A percentile compares a stretch with the other conserved stretches of the same genome.
phyloP scores from a whole-genome alignment of 2,329 filamentous ascomycete species.

The Fusarium vanettenii region DNA sequence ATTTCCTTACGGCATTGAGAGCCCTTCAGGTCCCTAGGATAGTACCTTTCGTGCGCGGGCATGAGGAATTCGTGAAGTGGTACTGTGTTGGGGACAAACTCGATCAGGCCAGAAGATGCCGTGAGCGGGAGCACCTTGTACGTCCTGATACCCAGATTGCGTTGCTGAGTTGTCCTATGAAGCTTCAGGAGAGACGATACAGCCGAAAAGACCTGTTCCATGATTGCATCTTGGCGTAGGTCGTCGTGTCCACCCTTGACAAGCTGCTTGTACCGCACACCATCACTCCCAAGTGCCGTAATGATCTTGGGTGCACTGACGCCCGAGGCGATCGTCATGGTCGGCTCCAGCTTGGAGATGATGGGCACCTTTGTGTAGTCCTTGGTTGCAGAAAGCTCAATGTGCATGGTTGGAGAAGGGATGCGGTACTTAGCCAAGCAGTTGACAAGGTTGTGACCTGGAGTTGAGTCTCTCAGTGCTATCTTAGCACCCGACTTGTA shows the following conservation, averaged over 20 bases:
- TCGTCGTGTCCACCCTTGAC: constrained; percentile 98
- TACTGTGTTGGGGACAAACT: constrained; percentile 95
- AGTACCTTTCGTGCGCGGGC: constrained; percentile 88
- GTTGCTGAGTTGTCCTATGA: constrained; percentile 87
- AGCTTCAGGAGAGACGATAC: constrained; percentile 90
- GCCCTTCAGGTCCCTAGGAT: constrained; percentile 84
- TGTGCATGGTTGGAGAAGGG: constrained; percentile 89
- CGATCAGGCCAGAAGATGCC: constrained; percentile 87
- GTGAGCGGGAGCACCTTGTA: constrained; percentile 97
- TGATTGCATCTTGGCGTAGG: constrained; percentile 94
- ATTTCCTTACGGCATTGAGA: constrained; percentile 84
- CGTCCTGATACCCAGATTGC: constrained; percentile 89
- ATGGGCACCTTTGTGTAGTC: constrained; percentile 82
- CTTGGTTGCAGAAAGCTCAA: constrained; percentile 77
- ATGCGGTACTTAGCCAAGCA: constrained; percentile 74
- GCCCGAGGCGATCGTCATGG: constrained; percentile 87
- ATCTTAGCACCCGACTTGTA: constrained; percentile 77
- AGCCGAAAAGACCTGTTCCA: constrained; percentile 99
- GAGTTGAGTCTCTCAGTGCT: constrained; percentile 69
- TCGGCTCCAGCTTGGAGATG: constrained; percentile 77
- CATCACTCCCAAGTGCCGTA: constrained; percentile 82
- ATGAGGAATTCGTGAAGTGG: constrained; percentile 92
- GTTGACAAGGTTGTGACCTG: constrained; percentile 72
- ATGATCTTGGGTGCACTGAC: constrained; percentile 95
- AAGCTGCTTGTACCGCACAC: constrained; percentile 85